Conservation (phyloP, 225 moss, liverwort and hornwort species). For the Marchantia paleacea region DNA sequence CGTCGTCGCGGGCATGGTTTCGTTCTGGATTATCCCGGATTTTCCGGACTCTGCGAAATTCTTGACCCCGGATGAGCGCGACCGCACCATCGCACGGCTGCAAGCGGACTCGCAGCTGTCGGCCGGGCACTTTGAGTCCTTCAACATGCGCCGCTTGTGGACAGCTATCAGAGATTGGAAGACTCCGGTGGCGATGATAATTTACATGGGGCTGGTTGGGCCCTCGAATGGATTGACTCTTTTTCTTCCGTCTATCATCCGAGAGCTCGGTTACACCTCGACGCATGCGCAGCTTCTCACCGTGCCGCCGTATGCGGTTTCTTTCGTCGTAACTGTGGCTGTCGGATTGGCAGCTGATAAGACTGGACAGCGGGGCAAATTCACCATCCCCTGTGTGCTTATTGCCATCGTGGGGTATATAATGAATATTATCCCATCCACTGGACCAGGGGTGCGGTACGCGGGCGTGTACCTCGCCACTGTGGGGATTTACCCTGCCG, state of each 20-base stretch:
- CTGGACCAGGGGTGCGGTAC: neutral
- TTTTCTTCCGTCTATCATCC: neutral
- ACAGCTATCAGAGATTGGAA: neutral
- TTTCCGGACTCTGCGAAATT: slow-evolving; percentile 4
- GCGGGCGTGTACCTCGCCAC: slow-evolving; percentile 6
- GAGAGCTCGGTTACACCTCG: slow-evolving; percentile 6
- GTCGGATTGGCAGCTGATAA: neutral
- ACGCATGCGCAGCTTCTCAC: slow-evolving; percentile 3
- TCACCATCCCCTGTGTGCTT: neutral
- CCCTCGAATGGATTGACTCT: neutral
- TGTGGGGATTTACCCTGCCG: neutral
- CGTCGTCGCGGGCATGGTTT: neutral
- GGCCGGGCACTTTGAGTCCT: neutral
- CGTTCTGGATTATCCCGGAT: neutral
- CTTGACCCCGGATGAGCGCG: neutral
- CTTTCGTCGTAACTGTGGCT: neutral
- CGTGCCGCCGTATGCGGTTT: neutral
- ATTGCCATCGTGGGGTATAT: neutral
- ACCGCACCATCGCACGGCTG: neutral
- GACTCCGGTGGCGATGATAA: neutral
- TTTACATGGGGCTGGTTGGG: neutral
- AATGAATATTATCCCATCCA: neutral
- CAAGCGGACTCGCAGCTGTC: slow-evolving; percentile 4
- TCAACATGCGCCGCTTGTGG: neutral
- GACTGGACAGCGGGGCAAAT: slow-evolving; percentile 3